Percentiles rank a stretch among this genome's conserved stretches.
phyloP scores from a whole-genome alignment of 805 yeast genomes.

The Cyberlindnera sargentensis region DNA sequence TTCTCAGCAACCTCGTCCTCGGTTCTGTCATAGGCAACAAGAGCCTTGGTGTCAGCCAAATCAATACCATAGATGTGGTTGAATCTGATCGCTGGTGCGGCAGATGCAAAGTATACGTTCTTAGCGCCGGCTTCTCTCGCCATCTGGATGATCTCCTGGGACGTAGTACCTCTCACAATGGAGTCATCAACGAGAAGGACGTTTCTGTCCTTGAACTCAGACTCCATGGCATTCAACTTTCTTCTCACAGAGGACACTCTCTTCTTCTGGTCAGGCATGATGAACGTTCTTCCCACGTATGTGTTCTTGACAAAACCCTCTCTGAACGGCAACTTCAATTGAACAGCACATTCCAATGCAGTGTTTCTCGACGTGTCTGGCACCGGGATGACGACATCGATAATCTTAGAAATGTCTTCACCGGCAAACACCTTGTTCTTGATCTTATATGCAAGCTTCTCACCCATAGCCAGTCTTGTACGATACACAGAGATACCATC shows the following conservation, averaged over 20 bases:
- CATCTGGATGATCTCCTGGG: conserved; percentile 93
- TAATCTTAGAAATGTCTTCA: conserved; percentile 43
- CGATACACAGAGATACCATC: conserved; percentile 97
- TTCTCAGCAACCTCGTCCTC: conserved; percentile 69
- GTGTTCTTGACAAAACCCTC: conserved; percentile 97
- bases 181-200: conserved; percentile 95
- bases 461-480: conserved; percentile 91
- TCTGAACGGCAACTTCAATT: conserved; percentile 75
- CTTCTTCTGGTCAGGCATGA: conserved; percentile 96
- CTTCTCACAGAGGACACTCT: conserved; percentile 90
- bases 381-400: conserved; percentile 95
- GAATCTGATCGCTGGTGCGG: conserved; percentile 95
- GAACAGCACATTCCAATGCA: conserved; percentile 85
- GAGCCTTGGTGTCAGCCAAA: conserved; percentile 88
- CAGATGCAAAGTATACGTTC: conserved; percentile 91
- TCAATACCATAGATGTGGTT: conserved; percentile 98
- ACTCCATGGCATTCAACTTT: conserved; percentile 92
- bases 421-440: conserved; percentile 31
- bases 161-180: conserved; percentile 96
- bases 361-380: conserved; percentile 98
- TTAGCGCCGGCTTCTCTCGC: conserved; percentile 98
- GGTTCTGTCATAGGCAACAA: conserved; percentile 77
- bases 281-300: conserved; percentile 95
- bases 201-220: conserved; percentile 78
- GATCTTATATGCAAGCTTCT: conserved; percentile 73